Evolutionary conservation across 192 early-diverging fungal genomes (phyloP), one percentile per base, ranked within the genome.

Genomic region (Pilobolus umbonatus): DNA sequence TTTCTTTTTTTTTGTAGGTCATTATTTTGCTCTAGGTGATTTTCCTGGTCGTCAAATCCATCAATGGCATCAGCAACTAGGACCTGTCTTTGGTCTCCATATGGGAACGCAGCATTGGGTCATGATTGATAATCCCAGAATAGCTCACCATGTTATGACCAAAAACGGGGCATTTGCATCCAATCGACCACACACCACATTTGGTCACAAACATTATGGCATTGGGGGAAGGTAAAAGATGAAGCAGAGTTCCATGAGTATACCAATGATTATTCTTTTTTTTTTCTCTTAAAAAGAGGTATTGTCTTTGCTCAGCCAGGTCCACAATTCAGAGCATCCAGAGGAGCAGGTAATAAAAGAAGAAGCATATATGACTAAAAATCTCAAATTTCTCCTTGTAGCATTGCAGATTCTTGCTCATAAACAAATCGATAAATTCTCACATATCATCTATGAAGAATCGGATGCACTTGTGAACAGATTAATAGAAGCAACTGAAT

Each of bases 11-110:
- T 49, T 5, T 12, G 29, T 21, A 43, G 55, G 55, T 3, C 55
- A 57, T 22, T 12, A 45, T 14, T 57, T 57, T 21, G 43, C 55
- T 22, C 24, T 57, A 12, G 55, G 55, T 0, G 12, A 44, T 14
- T 10, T 44, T 12, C 55, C 55, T 32, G 39, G 22, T 19, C 22
- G 42, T 5, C 21, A 29, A 31, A 57, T 57, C 15, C 29, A 11
- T 42, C n/a, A 42, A 15, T 57, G 55, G 55, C 55, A 45, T 32
- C 26, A 45, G 45, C 17, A 57, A 44, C 42, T 44, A 1, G 55
- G 55, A 8, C 40, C 40, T 15, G 6, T 57, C 11, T 45, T 57
- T 34, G 22, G 32, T 2, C 30, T 57, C 5, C 24, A 57, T 30
- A 57, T 57, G 55, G 55, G 55, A 12, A 17, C 30, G 19, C 25